These are phyloP conservation scores for Tolypocladium inflatum DNA, from an alignment of 2,329 filamentous ascomycete genomes.

Conservation along the genomic window DNA sequence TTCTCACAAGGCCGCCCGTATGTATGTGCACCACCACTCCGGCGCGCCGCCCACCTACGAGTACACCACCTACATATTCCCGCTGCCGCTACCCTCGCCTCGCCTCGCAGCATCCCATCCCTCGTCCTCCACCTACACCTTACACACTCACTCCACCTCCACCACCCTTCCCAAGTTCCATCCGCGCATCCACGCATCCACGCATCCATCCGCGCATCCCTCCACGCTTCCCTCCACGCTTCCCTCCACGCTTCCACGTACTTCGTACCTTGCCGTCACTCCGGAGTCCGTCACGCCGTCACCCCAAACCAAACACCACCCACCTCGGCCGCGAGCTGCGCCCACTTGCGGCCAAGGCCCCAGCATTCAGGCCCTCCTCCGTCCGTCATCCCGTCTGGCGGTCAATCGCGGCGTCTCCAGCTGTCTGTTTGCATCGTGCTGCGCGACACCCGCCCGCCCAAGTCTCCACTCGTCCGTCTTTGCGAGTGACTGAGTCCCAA, in stretches of 20 bases:
- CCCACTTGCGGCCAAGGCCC: conserved; percentile 11
- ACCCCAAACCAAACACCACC: conserved; percentile 1
- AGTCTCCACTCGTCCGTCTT: conserved; percentile 1
- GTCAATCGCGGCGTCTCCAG: background rate
- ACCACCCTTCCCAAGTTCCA: conserved; percentile 6
- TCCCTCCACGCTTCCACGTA: background rate
- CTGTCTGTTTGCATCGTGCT: background rate
- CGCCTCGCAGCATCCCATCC: conserved; percentile 3
- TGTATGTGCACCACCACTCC: background rate
- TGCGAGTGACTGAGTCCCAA: background rate
- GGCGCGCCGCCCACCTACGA: background rate
- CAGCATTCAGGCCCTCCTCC: conserved; percentile 1
- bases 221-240: background rate
- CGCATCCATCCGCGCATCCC: conserved; percentile 4
- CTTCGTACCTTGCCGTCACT: conserved; percentile 4
- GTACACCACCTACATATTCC: background rate
- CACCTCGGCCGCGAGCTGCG: conserved; percentile 1
- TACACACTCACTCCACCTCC: conserved; percentile 1
- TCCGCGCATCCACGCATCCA: background rate
- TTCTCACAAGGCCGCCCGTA: background rate
- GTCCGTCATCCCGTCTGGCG: background rate
- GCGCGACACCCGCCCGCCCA: background rate
- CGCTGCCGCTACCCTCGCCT: conserved; percentile 1
- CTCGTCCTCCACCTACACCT: conserved; percentile 3
- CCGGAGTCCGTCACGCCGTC: conserved; percentile 1